A percentile compares a stretch with the other conserved stretches of the same genome.
These are phyloP conservation scores for Posidonia oceanica DNA, from an alignment of 116 monocot genomes.

Conservation along the genomic window DNA sequence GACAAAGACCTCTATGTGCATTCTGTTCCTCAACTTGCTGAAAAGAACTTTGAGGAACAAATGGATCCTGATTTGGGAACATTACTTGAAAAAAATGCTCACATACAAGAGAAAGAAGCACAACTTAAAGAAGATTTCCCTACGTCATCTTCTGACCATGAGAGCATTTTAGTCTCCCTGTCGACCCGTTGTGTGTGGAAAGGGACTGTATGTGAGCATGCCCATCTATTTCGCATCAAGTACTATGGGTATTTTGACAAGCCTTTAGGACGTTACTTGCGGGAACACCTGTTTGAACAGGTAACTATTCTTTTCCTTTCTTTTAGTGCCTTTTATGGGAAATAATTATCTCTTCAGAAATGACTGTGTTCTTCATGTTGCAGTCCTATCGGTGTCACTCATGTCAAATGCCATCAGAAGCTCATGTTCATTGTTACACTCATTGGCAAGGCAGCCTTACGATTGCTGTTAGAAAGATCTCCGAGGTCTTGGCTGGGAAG, in stretches of 20 bases:
- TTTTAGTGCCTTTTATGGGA: not conserved
- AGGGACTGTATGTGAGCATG: constrained; percentile 83
- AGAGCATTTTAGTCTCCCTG: constrained; percentile 87
- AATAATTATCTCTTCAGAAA: not conserved
- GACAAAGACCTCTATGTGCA: too few relatives aligned
- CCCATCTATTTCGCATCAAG: constrained; percentile 93
- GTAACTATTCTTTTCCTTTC: constrained; percentile 20
- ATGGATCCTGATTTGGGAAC: not conserved
- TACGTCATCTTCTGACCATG: constrained; percentile 72
- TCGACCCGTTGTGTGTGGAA: constrained; percentile 92
- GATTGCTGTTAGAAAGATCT: constrained; percentile 79
- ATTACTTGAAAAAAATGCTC: constrained; percentile 1
- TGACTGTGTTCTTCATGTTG: not conserved
- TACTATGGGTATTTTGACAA: constrained; percentile 91
- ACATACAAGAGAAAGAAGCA: constrained; percentile 14
- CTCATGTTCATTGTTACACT: constrained; percentile 91
- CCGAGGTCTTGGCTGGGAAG: constrained; percentile 54
- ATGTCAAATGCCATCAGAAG: constrained; percentile 92
- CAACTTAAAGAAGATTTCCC: constrained; percentile 43
- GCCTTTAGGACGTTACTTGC: constrained; percentile 81
- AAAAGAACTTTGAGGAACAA: not conserved
- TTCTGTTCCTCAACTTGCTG: not conserved
- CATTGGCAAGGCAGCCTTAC: constrained; percentile 88
- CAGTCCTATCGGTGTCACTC: constrained; percentile 62
- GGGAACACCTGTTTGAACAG: constrained; percentile 83